Evolutionary conservation across 2,329 filamentous ascomycete species (phyloP), one percentile per base, ranked within the genome.

Genomic region (Nigrospora osmanthi): DNA sequence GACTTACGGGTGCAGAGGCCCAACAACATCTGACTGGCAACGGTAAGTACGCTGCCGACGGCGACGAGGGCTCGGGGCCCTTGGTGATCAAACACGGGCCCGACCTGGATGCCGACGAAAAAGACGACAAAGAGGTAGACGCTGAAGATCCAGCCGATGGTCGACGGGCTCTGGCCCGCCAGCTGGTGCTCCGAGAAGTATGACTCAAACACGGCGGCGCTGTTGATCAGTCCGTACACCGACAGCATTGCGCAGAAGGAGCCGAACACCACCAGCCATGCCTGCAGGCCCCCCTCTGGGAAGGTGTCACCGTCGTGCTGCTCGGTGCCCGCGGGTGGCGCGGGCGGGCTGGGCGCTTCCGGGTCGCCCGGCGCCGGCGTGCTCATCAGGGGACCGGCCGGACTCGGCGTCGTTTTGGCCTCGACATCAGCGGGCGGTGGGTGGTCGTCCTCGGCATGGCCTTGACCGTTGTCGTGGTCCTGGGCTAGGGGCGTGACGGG

Each of bases 71-170:
- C 46, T 4, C 63, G 59, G 0, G 72, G 68, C 0, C 71, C 73
- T 32, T 72, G 69, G 1, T 61, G 61, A 45, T 76, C 72, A 46
- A 75, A 71, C 4, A 75, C 46, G 2, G 72, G 72, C 0, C 72
- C 71, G 7, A 72, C 63, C 32, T 43, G 11, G 7, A 75, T 67
- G 6, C 68, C 70, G 3, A 72, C 58, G 16, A 70, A 62, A 0
- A 74, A 54, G 0, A 66, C 62, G 1, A 75, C 51, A 38, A 71
- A 73, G 10, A 68, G 63, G 30, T 72, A 67, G 4, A 73, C 49
- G 1, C 70, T 68, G 1, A 67, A 65, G 43, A 75, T 75, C 72
- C 71, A 76, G 16, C 71, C 72, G 1, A 76, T 62, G 34, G 75
- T 64, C 4, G 67, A 57, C 4, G 67, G 57, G 6, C 62, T 64